Evolutionary conservation across 2,329 filamentous ascomycete genomes (phyloP), one percentile per base, ranked within the genome.

Genomic region (Sarocladium oryzae): DNA sequence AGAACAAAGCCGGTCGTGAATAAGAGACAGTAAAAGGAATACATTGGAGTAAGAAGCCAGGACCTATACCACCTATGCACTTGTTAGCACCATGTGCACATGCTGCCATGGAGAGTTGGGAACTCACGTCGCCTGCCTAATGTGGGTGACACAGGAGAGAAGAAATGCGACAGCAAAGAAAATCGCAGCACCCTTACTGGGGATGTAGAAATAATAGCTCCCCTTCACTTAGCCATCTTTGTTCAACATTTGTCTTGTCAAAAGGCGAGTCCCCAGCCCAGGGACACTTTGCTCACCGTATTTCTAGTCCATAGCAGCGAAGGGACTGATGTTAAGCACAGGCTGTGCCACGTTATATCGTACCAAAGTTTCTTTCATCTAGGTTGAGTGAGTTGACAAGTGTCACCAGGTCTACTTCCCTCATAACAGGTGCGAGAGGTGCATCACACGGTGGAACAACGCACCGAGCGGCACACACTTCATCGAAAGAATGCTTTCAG

Each of bases 1-100:
- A 78, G 59, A 5, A 74, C 68, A 60, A 83, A 84, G 20, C 82
- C 81, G 1, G 66, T 68, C 0, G 74, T 70, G 62, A 83, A 82
- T 36, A 84, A 59, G 1, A 77, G 59, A 7, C 73, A 72, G 40
- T 75, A 78, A 62, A 79, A 73, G 8, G 78, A 71, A 20, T 81
- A 76, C 3, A 84, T 63, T 0, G 73, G 63, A 0, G 77, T 81
- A 13, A 81, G 66, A 49, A 71, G 72, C 74, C 77, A 84, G 56
- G 72, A 77, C 55, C 76, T 77, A 59, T 81, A 79, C 51, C 68
- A 74, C 40, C 78, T 81, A 32, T 37, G 11, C 8, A 9, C 8
- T 7, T 15, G 18, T 11, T 32, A 53, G 13, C 51, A 33, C 26
- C 21, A 2, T 35, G 30, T 20, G 20, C 15, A 8, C 3, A 16